Percentiles rank a stretch among this genome's conserved stretches.
These are phyloP conservation scores for Chalara sp. DNA, from an alignment of 2,329 filamentous ascomycete genomes.

Conservation along the genomic window DNA sequence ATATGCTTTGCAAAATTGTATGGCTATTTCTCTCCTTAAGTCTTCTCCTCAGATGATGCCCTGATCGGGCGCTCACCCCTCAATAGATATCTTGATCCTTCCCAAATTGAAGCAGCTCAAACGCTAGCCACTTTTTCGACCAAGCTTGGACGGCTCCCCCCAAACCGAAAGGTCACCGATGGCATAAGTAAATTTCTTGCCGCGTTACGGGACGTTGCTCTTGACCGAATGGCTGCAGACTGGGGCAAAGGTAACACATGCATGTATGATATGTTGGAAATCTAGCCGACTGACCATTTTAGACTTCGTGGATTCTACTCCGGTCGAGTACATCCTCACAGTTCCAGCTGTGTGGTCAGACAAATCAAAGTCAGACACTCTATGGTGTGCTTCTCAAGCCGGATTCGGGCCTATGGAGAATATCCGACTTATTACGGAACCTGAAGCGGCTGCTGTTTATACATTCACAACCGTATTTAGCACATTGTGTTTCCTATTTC, in stretches of 20 bases:
- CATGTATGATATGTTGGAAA: neutral
- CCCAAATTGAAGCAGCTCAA: neutral
- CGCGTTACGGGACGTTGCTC: neutral
- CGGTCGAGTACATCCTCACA: constrained; percentile 1
- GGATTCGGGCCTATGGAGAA: neutral
- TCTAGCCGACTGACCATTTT: neutral
- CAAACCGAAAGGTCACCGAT: neutral
- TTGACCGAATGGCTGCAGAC: neutral
- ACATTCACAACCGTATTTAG: neutral
- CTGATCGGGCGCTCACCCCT: neutral
- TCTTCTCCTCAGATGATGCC: neutral
- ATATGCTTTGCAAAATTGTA: too few species aligned
- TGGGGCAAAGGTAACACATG: neutral
- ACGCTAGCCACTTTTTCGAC: neutral
- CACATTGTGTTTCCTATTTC: neutral
- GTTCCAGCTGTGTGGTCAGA: constrained; percentile 2
- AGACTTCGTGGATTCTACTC: neutral
- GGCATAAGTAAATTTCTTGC: neutral
- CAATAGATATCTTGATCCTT: neutral
- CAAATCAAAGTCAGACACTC: neutral
- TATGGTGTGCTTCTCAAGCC: neutral
- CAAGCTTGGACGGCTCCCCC: neutral
- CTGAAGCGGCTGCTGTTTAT: neutral
- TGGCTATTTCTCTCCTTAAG: too few species aligned
- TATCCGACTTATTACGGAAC: constrained; percentile 1